Percentiles rank a stretch among this genome's conserved stretches.
Evolutionary conservation across 2,329 filamentous ascomycete species (phyloP).

Genomic region (Sordariomycetes sp.): DNA sequence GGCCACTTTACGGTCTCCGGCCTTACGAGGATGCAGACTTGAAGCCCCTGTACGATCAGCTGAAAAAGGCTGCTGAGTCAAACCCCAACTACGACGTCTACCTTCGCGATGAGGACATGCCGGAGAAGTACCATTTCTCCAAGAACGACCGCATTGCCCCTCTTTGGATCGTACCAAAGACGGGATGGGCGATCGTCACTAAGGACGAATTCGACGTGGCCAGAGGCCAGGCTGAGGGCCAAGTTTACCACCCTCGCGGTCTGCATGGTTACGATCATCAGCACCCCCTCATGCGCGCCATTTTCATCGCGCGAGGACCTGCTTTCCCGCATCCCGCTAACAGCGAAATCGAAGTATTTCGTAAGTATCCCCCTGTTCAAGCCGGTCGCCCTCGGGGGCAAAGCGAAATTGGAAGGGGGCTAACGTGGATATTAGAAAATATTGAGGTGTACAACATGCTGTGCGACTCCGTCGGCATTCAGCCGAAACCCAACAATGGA

Average conservation of each 20-base stretch:
- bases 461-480: slow-evolving; percentile 74
- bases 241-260: slow-evolving; percentile 70
- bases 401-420: no score
- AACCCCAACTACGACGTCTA: slow-evolving; percentile 78
- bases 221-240: slow-evolving; percentile 52
- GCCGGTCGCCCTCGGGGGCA: no score
- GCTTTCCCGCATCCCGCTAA: slow-evolving; percentile 83
- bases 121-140: slow-evolving; percentile 82
- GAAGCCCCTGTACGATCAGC: slow-evolving; percentile 54
- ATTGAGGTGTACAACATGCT: slow-evolving; percentile 91
- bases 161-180: slow-evolving; percentile 85
- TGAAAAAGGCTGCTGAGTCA: slow-evolving; percentile 44
- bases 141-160: slow-evolving; percentile 86
- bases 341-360: slow-evolving; percentile 71
- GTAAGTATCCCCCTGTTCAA: slow-evolving; percentile 47
- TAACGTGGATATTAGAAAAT: no score
- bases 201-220: slow-evolving; percentile 67
- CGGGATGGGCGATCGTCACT: slow-evolving; percentile 86
- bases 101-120: slow-evolving; percentile 80
- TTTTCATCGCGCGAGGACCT: slow-evolving; percentile 86
- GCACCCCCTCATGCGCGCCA: slow-evolving; percentile 90
- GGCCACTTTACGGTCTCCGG: slow-evolving; percentile 84
- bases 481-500: slow-evolving; percentile 74
- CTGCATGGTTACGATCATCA: slow-evolving; percentile 94
- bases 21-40: slow-evolving; percentile 65